Evolutionary conservation across 2,329 filamentous ascomycete genomes (phyloP).

Genomic region (Beauveria caledonica): DNA sequence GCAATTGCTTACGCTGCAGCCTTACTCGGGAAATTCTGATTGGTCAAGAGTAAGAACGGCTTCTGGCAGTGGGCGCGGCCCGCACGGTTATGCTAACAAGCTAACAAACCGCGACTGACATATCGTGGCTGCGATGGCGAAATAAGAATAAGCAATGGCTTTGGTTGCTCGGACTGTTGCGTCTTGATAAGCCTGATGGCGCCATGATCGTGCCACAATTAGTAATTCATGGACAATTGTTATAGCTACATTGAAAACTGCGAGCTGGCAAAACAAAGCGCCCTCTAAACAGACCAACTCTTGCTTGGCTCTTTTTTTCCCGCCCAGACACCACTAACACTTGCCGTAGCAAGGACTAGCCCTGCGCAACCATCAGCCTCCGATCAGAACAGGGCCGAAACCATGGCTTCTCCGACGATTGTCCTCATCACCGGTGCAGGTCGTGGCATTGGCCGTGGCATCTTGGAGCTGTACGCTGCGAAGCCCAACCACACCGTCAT

Average conservation of each 20-base stretch:
- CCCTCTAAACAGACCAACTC: background rate
- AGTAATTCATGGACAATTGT: background rate
- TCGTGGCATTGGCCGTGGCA: constrained; percentile 28
- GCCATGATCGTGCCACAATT: background rate
- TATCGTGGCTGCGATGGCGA: background rate
- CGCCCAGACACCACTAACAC: background rate
- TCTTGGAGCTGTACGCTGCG: constrained; percentile 30
- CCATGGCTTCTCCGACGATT: background rate
- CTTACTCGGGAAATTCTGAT: background rate
- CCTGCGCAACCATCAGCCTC: background rate
- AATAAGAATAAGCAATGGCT: background rate
- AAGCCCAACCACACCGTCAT: constrained; percentile 47
- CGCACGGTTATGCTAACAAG: background rate
- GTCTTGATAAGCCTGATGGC: background rate
- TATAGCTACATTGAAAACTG: background rate
- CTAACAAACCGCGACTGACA: background rate
- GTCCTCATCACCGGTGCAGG: constrained; percentile 31
- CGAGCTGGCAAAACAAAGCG: background rate
- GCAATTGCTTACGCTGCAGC: background rate
- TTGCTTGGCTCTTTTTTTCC: background rate
- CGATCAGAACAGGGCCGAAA: background rate
- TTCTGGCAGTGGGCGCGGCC: background rate
- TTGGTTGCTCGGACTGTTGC: too few species aligned
- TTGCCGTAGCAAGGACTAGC: background rate
- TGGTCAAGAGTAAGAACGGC: background rate